Conservation (phyloP, 192 early-diverging fungal species). For the Umbelopsis ramanniana region DNA sequence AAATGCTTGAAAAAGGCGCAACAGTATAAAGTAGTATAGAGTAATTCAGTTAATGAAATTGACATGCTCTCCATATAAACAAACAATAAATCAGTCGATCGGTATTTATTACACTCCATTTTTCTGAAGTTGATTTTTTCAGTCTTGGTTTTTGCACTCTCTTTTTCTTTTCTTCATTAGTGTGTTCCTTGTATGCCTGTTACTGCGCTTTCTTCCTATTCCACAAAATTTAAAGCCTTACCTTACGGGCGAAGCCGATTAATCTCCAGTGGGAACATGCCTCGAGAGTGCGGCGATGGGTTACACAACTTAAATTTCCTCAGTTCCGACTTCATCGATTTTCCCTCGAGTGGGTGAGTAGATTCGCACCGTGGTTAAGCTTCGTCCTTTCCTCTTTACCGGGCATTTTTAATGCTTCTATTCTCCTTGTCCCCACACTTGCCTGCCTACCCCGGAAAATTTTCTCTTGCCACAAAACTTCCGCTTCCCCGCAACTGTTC, state of each 20-base stretch:
- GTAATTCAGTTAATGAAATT: no score
- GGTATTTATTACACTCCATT: background rate
- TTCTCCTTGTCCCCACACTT: no score
- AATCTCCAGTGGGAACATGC: background rate
- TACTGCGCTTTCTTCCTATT: no score
- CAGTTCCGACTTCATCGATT: background rate
- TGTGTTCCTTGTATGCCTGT: no score
- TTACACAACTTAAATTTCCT: conserved; percentile 19
- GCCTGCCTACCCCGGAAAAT: no score
- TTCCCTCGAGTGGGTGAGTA: background rate
- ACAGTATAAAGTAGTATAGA: background rate
- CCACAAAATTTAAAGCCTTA: background rate
- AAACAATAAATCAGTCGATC: background rate
- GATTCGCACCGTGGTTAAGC: no score
- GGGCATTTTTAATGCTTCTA: no score
- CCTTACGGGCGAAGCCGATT: background rate
- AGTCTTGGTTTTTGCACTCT: background rate
- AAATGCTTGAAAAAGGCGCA: background rate
- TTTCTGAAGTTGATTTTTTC: background rate
- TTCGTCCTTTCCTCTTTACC: no score
- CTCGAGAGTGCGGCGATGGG: background rate
- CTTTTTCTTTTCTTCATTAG: background rate
- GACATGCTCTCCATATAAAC: background rate
- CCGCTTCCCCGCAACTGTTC: background rate
- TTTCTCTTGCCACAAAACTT: background rate